A percentile compares a stretch with the other conserved stretches of the same genome.
Conservation (phyloP, 2,329 filamentous ascomycete species). For the Stagonosporopsis cucurbitacearum region DNA sequence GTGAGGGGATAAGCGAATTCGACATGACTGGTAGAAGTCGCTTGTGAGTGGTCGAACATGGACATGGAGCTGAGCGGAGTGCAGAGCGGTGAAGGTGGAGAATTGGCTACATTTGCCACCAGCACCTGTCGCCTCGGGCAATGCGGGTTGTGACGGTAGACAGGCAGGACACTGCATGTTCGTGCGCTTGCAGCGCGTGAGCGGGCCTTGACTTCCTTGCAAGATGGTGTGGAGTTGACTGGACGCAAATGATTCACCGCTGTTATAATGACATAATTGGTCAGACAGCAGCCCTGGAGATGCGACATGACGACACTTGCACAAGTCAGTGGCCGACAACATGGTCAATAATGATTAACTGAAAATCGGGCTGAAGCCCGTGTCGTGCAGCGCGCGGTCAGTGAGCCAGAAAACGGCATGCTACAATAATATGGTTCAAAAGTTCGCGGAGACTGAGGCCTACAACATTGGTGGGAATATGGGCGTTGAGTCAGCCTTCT, state of each 20-base stretch:
- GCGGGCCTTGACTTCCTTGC: constrained; percentile 2
- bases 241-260: constrained; percentile 9
- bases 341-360: constrained; percentile 18
- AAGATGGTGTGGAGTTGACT: constrained; percentile 7
- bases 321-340: constrained; percentile 18
- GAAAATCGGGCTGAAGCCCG: constrained; percentile 20
- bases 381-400: background rate
- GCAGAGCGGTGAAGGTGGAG: constrained; percentile 13
- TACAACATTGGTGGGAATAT: constrained; percentile 29
- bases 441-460: constrained; percentile 5
- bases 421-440: constrained; percentile 4
- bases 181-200: constrained; percentile 15
- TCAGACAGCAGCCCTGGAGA: constrained; percentile 14
- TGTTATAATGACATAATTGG: constrained; percentile 12
- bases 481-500: constrained; percentile 17
- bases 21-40: constrained; percentile 3
- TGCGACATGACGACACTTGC: constrained; percentile 28
- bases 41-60: constrained; percentile 9
- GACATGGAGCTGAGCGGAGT: constrained; percentile 3
- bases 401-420: constrained; percentile 5
- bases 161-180: constrained; percentile 9
- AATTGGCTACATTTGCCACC: constrained; percentile 11
- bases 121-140: constrained; percentile 2
- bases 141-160: background rate
- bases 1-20: constrained; percentile 6